Percentiles rank a stretch among this genome's conserved stretches.
phyloP scores from a whole-genome alignment of 495 filamentous ascomycete species.

The Lasiosphaeria ovina region DNA sequence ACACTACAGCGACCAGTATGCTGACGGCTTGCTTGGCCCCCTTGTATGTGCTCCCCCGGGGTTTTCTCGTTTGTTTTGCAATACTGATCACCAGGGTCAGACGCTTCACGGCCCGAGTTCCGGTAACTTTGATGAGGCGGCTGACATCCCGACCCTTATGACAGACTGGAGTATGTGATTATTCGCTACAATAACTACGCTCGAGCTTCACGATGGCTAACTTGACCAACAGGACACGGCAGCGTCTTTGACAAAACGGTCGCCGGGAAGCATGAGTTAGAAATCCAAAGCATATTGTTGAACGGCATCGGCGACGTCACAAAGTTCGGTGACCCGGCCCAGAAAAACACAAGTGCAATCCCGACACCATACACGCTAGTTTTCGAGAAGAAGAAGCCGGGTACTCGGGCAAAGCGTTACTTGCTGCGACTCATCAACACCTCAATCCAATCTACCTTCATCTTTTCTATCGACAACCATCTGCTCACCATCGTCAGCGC shows the following conservation, averaged over 20 bases:
- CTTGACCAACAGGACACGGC: conserved; percentile 11
- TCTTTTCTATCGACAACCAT: conserved; percentile 46
- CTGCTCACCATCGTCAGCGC: conserved; percentile 44
- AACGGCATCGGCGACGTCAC: conserved; percentile 38
- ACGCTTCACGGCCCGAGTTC: conserved; percentile 49
- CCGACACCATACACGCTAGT: conserved; percentile 7
- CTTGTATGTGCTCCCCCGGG: conserved; percentile 42
- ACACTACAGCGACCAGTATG: conserved; percentile 52
- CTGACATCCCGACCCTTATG: conserved; percentile 23
- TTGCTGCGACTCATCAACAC: conserved; percentile 52
- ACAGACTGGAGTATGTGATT: conserved; percentile 31
- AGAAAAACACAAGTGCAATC: background rate
- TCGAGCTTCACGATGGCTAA: no score
- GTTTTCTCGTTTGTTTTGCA: no score
- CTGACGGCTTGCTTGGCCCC: conserved; percentile 45
- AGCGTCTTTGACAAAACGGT: conserved; percentile 10
- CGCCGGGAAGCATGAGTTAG: background rate
- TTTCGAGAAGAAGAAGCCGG: conserved; percentile 15
- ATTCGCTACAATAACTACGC: no score
- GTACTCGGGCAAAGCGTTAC: conserved; percentile 35
- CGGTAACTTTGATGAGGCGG: conserved; percentile 41
- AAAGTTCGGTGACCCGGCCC: conserved; percentile 6
- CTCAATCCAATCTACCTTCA: conserved; percentile 31
- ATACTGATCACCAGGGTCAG: conserved; percentile 2
- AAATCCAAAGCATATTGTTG: conserved; percentile 22